These are phyloP conservation scores for Rosa hybrid DNA, from an alignment of 331 rosid genomes.

Conservation along the genomic window DNA sequence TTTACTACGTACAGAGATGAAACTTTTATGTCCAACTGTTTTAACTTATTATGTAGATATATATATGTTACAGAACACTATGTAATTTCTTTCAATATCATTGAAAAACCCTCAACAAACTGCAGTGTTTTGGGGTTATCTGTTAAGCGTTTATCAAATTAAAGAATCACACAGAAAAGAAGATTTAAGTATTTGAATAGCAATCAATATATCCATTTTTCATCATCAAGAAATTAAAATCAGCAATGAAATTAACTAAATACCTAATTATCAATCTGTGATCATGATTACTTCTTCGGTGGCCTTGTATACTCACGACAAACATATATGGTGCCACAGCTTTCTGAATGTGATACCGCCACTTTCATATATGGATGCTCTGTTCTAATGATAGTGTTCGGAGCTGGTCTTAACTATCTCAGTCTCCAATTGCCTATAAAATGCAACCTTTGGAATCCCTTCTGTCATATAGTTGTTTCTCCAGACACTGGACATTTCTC, in stretches of 20 bases:
- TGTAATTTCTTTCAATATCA: too few relatives aligned
- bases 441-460: not conserved
- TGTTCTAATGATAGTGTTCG: not conserved
- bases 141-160: too few relatives aligned
- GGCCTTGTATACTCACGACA: not conserved
- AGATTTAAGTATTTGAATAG: not conserved
- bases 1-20: too few relatives aligned
- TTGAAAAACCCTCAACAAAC: not conserved
- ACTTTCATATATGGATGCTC: not conserved
- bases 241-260: not conserved
- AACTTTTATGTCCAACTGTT: too few relatives aligned
- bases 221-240: not conserved
- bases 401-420: not conserved
- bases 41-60: too few relatives aligned
- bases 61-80: too few relatives aligned
- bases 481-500: not conserved
- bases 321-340: conserved; percentile 4
- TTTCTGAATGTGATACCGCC: not conserved
- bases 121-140: not conserved
- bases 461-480: not conserved
- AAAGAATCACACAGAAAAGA: not conserved
- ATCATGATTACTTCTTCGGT: conserved; percentile 14
- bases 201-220: not conserved
- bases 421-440: not conserved
- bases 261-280: not conserved